Conservation (phyloP, 257 asterid genomes). For the Nicotiana undulata region DNA sequence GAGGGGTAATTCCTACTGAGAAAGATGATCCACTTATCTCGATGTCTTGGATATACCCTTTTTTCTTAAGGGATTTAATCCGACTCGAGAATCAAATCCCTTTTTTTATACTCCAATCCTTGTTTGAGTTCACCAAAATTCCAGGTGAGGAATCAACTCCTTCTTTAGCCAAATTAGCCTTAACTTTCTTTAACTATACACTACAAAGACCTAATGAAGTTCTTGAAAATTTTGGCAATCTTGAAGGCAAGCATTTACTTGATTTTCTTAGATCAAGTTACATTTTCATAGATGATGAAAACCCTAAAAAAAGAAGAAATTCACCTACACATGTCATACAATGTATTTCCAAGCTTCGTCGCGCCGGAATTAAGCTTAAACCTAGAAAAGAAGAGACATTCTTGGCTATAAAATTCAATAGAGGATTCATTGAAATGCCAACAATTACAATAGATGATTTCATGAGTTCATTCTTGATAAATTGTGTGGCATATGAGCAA, state of each 20-base stretch:
- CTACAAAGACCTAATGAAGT: conserved; percentile 41
- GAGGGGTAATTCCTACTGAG: conserved; percentile 43
- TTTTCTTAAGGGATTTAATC: conserved; percentile 60
- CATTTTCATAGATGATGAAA: conserved; percentile 37
- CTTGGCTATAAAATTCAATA: conserved; percentile 40
- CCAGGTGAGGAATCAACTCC: conserved; percentile 33
- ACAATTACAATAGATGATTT: conserved; percentile 63
- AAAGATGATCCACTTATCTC: conserved; percentile 62
- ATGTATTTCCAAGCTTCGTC: conserved; percentile 58
- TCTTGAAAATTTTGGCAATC: conserved; percentile 15
- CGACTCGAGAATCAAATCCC: conserved; percentile 84
- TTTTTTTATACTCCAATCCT: conserved; percentile 44
- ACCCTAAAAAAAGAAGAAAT: conserved; percentile 8
- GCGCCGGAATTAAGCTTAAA: conserved; percentile 53
- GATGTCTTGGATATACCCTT: conserved; percentile 64
- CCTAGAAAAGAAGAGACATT: conserved; percentile 44
- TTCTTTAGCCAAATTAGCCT: conserved; percentile 25
- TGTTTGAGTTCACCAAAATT: conserved; percentile 47
- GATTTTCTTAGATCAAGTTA: conserved; percentile 73
- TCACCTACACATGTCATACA: conserved; percentile 43
- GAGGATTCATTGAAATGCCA: conserved; percentile 72
- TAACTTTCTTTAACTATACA: conserved; percentile 50
- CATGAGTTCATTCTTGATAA: conserved; percentile 55
- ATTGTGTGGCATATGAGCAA: conserved; percentile 91
- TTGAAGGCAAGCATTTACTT: conserved; percentile 54